Evolutionary conservation across 2,329 filamentous ascomycete genomes (phyloP), one percentile per base, ranked within the genome.

Genomic region (Lasiodiplodia gonubiensis): DNA sequence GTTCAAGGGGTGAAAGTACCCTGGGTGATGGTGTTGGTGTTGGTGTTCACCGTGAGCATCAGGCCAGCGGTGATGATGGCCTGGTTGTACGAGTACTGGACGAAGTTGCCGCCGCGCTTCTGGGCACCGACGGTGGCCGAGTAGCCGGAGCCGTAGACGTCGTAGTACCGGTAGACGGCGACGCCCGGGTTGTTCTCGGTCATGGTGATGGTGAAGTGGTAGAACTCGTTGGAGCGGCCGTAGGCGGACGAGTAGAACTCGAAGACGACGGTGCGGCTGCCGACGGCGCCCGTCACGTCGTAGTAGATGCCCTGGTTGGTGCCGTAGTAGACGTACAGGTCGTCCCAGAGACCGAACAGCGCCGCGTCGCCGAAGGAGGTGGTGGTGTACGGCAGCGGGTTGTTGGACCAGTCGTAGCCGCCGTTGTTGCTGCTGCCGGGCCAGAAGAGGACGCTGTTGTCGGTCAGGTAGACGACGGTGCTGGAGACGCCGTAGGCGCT

Each of bases 191-290:
- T 52, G 49, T n/a, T 18, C 49, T 52, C 49, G 12, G 7, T 8
- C 49, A 52, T 52, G 49, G 49, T 52, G 49, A 52, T 52, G 25
- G 49, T 52, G 25, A 52, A 52, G 49, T 52, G 49, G 49, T 52
- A 52, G 49, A n/a, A 52, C 49, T 52, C 49, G 49, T 23, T 27
- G 12, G 49, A 18, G 4, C 49, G 49, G 3, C 23, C 2, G 49
- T n/a, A 52, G 5, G 49, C 49, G 2, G 49, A 52, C 2, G 49
- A 30, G 23, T 52, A 52, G 25, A 52, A 52, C 25, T 52, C 49
- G 14, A 52, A 52, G 2, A 52, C 23, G 5, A 27, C 49, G 6
- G 23, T 52, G 25, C 49, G 49, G 23, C 6, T 10, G 49, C 49
- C 49, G 8, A 52, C 49, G 14, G 49, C 27, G 5, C 49, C 49